Evolutionary conservation across 2,329 filamentous ascomycete genomes (phyloP), one percentile per base, ranked within the genome.

Genomic region (Cladosporium sp.): DNA sequence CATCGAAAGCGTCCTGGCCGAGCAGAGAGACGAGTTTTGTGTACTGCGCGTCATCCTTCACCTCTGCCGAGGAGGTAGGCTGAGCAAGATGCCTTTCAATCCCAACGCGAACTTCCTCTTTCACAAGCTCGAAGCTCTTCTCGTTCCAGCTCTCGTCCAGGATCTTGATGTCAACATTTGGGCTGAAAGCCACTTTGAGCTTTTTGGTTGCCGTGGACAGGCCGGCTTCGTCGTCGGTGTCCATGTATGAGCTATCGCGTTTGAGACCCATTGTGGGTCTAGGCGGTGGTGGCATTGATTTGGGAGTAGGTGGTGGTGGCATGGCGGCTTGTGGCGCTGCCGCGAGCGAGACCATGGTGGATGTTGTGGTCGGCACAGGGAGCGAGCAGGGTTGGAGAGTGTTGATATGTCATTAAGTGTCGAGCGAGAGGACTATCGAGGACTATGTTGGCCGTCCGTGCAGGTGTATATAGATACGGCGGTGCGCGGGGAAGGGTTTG

Each of bases 61-160:
- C 64, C 4, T 73, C 69, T 46, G 78, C 57, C 3, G 32, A 15
- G 7, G 15, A 35, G 32, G 32, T 4, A 8, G 32, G 15, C 12
- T 54, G 42, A 29, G 61, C 56, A 9, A 65, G 54, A 43, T 69
- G 50, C 27, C 58, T 52, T 30, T 66, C 61, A 15, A 69, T 59
- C 18, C 77, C 80, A 53, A 78, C 71, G 55, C 77, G 74, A 18
- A 84, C 79, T 62, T 84, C 80, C 62, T 84, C 80, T 47, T 76
- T 76, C 47, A 84, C 73, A 41, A 84, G 70, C 40, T 78, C 76
- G 50, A 72, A 66, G 51, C 74, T 76, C 67, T 81, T 82, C 55
- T 78, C 75, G 51, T 67, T 67, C 51, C 67, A 69, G 36, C 38
- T 45, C 49, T 71, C 68, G 46, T 73, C 70, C 46, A 73, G 62